These are phyloP conservation scores for Parvularia atlantis DNA, from an alignment of 78 protist species.

Conservation along the genomic window DNA sequence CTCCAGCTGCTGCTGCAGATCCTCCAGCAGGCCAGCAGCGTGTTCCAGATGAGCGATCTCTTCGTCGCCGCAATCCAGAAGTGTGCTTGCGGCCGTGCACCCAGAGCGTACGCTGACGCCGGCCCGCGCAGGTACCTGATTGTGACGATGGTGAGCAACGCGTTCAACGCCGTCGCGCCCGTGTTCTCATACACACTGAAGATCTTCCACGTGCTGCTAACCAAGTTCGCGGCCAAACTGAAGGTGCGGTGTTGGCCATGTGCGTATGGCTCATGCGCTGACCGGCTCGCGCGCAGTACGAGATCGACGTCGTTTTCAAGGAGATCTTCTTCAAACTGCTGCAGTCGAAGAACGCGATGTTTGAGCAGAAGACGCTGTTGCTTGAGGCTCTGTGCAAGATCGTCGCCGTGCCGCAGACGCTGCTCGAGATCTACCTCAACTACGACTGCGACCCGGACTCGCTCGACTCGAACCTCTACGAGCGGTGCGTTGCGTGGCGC, in stretches of 20 bases:
- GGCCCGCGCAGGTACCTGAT: slow-evolving; percentile 5
- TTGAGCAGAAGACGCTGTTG: slow-evolving; percentile 81
- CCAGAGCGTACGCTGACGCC: too few relatives aligned
- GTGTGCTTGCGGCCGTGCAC: slow-evolving; percentile 5
- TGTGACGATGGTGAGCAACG: slow-evolving; percentile 47
- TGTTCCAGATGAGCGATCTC: slow-evolving; percentile 8
- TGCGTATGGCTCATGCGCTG: too few relatives aligned
- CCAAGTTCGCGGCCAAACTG: slow-evolving; percentile 58
- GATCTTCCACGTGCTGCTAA: slow-evolving; percentile 47
- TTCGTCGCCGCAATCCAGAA: slow-evolving; percentile 33
- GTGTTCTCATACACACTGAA: slow-evolving; percentile 50
- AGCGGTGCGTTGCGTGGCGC: too few relatives aligned
- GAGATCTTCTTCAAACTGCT: slow-evolving; percentile 68
- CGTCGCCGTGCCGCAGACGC: slow-evolving; percentile 63
- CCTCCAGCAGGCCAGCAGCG: slow-evolving; percentile 30
- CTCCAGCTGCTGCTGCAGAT: slow-evolving; percentile 41
- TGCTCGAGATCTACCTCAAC: slow-evolving; percentile 80
- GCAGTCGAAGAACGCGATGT: slow-evolving; percentile 51
- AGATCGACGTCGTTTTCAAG: too few relatives aligned
- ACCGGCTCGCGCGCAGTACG: too few relatives aligned
- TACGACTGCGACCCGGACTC: slow-evolving; percentile 86
- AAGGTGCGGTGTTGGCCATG: slow-evolving; percentile 58
- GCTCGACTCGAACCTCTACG: slow-evolving; percentile 71
- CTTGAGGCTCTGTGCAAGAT: slow-evolving; percentile 37
- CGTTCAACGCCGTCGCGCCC: slow-evolving; percentile 22